Evolutionary conservation across 2,329 filamentous ascomycete species (phyloP).

Genomic region (Ciborinia camelliae): DNA sequence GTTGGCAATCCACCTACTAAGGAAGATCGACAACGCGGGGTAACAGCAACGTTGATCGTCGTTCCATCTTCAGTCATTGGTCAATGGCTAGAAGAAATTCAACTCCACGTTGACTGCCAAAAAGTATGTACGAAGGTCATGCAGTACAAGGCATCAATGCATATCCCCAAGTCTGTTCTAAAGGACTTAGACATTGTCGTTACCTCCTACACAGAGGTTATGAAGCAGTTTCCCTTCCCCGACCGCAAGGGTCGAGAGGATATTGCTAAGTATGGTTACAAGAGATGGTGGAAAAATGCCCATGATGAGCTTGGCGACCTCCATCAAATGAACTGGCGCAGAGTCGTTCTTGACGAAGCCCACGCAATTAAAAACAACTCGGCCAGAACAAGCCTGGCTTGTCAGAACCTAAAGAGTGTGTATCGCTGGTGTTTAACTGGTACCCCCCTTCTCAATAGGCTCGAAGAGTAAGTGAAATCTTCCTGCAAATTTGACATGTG

Average conservation of each 20-base stretch:
- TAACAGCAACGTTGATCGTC: slow-evolving; percentile 35
- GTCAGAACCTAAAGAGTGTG: slow-evolving; percentile 37
- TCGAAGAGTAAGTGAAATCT: slow-evolving; percentile 32
- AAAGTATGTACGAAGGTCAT: slow-evolving; percentile 29
- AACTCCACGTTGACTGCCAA: slow-evolving; percentile 23
- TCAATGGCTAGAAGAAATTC: slow-evolving; percentile 36
- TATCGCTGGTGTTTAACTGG: slow-evolving; percentile 38
- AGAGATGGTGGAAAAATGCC: slow-evolving; percentile 39
- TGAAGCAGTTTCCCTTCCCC: slow-evolving; percentile 78
- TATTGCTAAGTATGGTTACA: slow-evolving; percentile 50
- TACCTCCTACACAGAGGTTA: slow-evolving; percentile 33
- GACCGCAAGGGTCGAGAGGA: slow-evolving; percentile 86
- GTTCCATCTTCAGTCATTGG: slow-evolving; percentile 31
- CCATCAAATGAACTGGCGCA: slow-evolving; percentile 44
- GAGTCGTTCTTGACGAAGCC: slow-evolving; percentile 56
- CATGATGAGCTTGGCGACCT: slow-evolving; percentile 39
- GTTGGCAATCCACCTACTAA: slow-evolving; percentile 41
- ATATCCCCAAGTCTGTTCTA: slow-evolving; percentile 21
- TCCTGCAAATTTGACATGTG: not conserved
- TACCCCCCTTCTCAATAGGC: slow-evolving; percentile 33
- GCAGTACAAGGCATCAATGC: slow-evolving; percentile 25
- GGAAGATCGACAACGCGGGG: slow-evolving; percentile 35
- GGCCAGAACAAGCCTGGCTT: slow-evolving; percentile 43
- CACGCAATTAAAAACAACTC: slow-evolving; percentile 53
- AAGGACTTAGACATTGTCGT: slow-evolving; percentile 33